Evolutionary conservation across 805 yeast genomes (phyloP), one percentile per base, ranked within the genome.

Genomic region (Kodamaea jinghongensis): DNA sequence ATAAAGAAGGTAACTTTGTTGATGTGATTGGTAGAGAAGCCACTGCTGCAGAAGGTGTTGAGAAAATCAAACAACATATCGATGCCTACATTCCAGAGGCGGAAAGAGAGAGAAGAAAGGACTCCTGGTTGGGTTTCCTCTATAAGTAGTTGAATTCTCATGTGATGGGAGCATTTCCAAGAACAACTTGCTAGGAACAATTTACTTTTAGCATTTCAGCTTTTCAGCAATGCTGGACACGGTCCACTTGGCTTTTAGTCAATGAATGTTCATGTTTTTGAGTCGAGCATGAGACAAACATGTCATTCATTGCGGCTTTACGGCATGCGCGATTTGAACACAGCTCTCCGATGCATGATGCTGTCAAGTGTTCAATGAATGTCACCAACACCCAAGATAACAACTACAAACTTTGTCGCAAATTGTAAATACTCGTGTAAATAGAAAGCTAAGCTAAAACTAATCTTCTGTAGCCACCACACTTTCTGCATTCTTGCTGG

Each of bases 1-100:
- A 93, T 60, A 90, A 96, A n/a, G 96, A 93, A 59, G 99, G 98
- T 34, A 80, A 87, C 56, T 93, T 88, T 56, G 85, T 91, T 35
- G 96, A 91, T 60, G 98, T 93, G 5, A 71, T 91, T 50, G 99
- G 99, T 39, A 81, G 96, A 61, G 91, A 91, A 55, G 86, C 82
- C 50, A 86, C 82, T 42, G 90, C 89, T 17, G 73, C 71, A 14
- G 81, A 82, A 45, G 96, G 95, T 17, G 82, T 81, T 11, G 79
- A 75, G 29, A 86, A 86, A 63, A 86, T 93, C 48, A 75, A 75
- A 50, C 79, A 79, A 44, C 90, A 87, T 51, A 75, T 88, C 31
- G 81, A 77, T 46, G 83, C 85, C 1, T 90, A 81, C 66, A 67
- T 82, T 43, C 95, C 96, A 17, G 74, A 71, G 45, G 79, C 71